Base-by-base conservation (phyloP, 345 rosid species). In the Melaleuca quinquenervia region DNA sequence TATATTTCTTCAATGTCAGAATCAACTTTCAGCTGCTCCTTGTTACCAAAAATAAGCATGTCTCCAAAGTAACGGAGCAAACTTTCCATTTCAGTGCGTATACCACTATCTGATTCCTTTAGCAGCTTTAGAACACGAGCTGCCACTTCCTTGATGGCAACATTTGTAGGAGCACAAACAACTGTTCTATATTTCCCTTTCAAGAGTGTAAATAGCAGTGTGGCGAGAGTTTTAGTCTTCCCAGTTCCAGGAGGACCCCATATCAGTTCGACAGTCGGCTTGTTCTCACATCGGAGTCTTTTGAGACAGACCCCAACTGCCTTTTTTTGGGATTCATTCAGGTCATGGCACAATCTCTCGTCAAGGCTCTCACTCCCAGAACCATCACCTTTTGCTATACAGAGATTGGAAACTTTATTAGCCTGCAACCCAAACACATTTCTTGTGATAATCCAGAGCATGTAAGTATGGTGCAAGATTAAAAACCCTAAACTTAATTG, bases 171-270 rank as follows among this genome's bases (percentile, higher is more conserved):
- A 21, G 90, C 87, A 78, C 94, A 93, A 24, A 86, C 82, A 16
- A 93, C 83, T 7, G 91, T 88, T 84, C 92, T 89, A 16, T 85
- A 82, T 45, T 86, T 92, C 91, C 85, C 52, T 75, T 50, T 86
- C 21, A 92, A 80, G 50, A 93, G 90, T 60, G 26, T 50, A 49
- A 84, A 55, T 3, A 92, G 89, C 80, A 93, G 36, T 44, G 62
- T 24, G 16, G 92, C 86, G 9, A 88, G 24, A 6, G 90, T 91
- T 86, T 87, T 91, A 11, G 95, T 93, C 85, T 93, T 93, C 54
- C 95, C 95, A 8, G 95, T 92, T 76, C 95, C 95, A 1, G 93
- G 92, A 3, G 92, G 93, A 11, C 95, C 95, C 94, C 93, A 91
- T 44, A 93, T 86, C 36, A 92, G 91, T 82, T 90, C 88, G 53